phyloP scores from a whole-genome alignment of 495 filamentous ascomycete species.

The Paragyromitra xinjiangensis region DNA sequence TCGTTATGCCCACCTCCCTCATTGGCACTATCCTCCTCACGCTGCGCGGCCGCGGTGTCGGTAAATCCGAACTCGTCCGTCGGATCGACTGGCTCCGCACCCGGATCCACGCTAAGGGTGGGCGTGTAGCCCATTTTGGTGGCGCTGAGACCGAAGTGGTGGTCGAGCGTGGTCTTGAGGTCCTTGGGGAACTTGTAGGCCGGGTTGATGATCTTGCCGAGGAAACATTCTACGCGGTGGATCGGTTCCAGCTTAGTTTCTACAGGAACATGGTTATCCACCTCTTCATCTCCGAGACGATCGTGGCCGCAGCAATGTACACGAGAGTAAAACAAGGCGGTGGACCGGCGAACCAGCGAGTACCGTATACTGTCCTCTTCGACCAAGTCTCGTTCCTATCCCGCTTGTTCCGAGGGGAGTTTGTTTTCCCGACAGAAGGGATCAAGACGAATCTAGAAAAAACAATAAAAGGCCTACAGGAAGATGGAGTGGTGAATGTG shows the following conservation, averaged over 20 bases:
- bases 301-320: conserved; percentile 90
- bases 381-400: conserved; percentile 89
- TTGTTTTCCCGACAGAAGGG: conserved; percentile 92
- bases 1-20: conserved; percentile 96
- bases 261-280: conserved; percentile 99
- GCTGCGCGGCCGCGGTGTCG: conserved; percentile 88
- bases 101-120: conserved; percentile 82
- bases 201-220: conserved; percentile 79
- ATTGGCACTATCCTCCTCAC: conserved; percentile 95
- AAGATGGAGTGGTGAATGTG: conserved; percentile 79
- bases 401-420: conserved; percentile 91
- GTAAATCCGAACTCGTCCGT: conserved; percentile 81
- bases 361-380: conserved; percentile 73
- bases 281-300: conserved; percentile 89
- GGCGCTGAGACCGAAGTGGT: conserved; percentile 77
- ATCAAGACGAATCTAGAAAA: conserved; percentile 78
- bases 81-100: conserved; percentile 90
- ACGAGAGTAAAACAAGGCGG: conserved; percentile 88
- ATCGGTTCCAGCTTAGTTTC: conserved; percentile 95
- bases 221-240: conserved; percentile 89
- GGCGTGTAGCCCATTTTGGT: conserved; percentile 92
- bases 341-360: conserved; percentile 78
- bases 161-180: conserved; percentile 88
- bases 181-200: conserved; percentile 88
- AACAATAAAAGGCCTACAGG: conserved; percentile 77